Base-by-base conservation (phyloP, 2,329 filamentous ascomycete species). In the Myriosclerotinia duriaeana region DNA sequence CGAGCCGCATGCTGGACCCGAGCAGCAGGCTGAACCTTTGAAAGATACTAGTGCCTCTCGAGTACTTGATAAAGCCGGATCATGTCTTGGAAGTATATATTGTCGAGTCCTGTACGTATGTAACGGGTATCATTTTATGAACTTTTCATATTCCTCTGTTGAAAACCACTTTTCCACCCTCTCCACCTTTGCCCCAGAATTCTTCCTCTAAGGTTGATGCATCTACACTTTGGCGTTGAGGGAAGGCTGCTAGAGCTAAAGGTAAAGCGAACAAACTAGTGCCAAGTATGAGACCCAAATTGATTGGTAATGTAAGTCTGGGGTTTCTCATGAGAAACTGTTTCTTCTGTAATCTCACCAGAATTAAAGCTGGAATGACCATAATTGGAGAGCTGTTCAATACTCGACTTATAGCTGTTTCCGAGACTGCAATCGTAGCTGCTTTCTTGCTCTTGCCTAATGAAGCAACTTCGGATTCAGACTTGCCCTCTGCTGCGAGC, bases 331-430 rank as follows among this genome's bases (percentile, higher is more conserved):
- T 87, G 73, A 98, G 79, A 92, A 92, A 98, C 68, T 89, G 84
- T 62, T 87, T 91, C 78, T 88, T 85, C 83, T 99, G 93, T 73
- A 99, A 81, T 72, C 88, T 84, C 63, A 98, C 90, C 65, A 99
- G 84, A 34, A 96, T 80, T 76, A 99, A 82, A 30, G 95, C 92
- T 53, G 95, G 95, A 55, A 99, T 83, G 17, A 96, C 93, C 95
- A 99, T 99, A 80, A 99, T 95, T 14, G 95, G 95, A 15, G 91
- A 96, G 68, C 92, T 91, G 79, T 98, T 99, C 74, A 98, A 83
- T 68, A 98, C 93, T 68, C 95, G 87, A 72, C 91, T 95, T 55
- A 96, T 81, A 2, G 95, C 95, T 58, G 95, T 99, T 82, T 99
- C 94, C 68, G 88, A 90, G 1, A 99, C 95, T 14, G 95, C 95